These are phyloP conservation scores for Apiotrichum veenhuisii DNA, from an alignment of 1,284 basidiomycete species.

Conservation along the genomic window DNA sequence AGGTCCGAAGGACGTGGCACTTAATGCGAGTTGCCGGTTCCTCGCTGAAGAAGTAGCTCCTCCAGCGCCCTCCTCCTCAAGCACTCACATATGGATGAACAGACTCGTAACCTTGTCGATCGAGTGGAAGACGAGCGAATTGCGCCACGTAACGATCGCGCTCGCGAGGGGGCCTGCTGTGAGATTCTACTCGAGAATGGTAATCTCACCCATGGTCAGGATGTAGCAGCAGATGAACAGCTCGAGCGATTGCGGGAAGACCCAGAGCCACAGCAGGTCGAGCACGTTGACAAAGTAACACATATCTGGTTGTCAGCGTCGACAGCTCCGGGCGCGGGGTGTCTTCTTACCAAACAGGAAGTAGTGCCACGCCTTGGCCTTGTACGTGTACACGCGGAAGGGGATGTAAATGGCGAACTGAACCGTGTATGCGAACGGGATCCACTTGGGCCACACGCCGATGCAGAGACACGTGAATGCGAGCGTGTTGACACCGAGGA, in stretches of 20 bases:
- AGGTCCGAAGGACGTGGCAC: no score
- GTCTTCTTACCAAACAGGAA: slow-evolving; percentile 70
- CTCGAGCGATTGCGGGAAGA: slow-evolving; percentile 65
- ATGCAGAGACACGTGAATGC: slow-evolving; percentile 76
- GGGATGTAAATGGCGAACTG: slow-evolving; percentile 74
- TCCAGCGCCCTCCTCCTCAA: neutral
- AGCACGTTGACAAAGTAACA: slow-evolving; percentile 86
- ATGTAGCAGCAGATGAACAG: slow-evolving; percentile 84
- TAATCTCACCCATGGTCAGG: slow-evolving; percentile 63
- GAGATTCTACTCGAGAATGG: slow-evolving; percentile 7
- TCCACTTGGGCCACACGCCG: slow-evolving; percentile 73
- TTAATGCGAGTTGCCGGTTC: no score
- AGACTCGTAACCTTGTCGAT: slow-evolving; percentile 86
- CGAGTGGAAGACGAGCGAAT: slow-evolving; percentile 91
- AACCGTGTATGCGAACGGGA: slow-evolving; percentile 57
- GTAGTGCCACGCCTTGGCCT: slow-evolving; percentile 83
- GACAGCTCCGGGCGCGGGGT: neutral
- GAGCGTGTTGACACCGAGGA: slow-evolving; percentile 85
- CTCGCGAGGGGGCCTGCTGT: slow-evolving; percentile 69
- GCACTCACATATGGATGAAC: slow-evolving; percentile 74
- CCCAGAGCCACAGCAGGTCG: slow-evolving; percentile 83
- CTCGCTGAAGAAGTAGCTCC: no score
- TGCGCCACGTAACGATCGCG: slow-evolving; percentile 93
- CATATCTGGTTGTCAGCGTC: slow-evolving; percentile 42
- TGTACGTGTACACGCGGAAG: slow-evolving; percentile 73